Evolutionary conservation across 2,329 filamentous ascomycete genomes (phyloP).

Genomic region (Hypoxylon sp.): DNA sequence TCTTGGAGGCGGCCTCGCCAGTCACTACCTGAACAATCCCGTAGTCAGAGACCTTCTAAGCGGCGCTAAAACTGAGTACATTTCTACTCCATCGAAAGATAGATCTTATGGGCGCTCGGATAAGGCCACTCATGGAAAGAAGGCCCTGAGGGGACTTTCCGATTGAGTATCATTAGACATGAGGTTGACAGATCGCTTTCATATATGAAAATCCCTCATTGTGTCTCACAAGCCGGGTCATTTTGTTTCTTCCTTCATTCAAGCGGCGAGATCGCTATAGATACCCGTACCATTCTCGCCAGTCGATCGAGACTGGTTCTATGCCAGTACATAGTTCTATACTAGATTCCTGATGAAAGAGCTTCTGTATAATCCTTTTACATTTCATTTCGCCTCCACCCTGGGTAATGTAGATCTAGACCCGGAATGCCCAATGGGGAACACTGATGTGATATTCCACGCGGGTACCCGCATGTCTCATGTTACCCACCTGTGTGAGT

Average conservation of each 20-base stretch:
- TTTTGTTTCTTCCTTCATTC: neutral
- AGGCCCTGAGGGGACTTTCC: constrained; percentile 29
- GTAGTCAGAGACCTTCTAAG: constrained; percentile 57
- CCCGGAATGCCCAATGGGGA: constrained; percentile 24
- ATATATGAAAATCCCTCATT: neutral
- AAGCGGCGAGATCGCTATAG: neutral
- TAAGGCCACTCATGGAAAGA: constrained; percentile 34
- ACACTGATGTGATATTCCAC: constrained; percentile 23
- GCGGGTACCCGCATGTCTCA: constrained; percentile 31
- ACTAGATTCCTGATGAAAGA: constrained; percentile 6
- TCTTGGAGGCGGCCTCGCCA: constrained; percentile 62
- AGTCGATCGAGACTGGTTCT: neutral
- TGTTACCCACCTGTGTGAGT: constrained; percentile 21
- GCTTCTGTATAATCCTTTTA: neutral
- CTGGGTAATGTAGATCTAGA: neutral
- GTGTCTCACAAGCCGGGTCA: neutral
- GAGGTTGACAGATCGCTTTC: constrained; percentile 3
- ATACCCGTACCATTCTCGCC: neutral
- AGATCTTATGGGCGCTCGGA: constrained; percentile 9
- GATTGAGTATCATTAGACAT: constrained; percentile 21
- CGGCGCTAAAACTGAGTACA: constrained; percentile 53
- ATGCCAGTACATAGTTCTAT: neutral
- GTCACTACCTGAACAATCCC: constrained; percentile 60
- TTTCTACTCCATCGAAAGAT: constrained; percentile 44
- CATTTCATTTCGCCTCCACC: neutral